phyloP scores from a whole-genome alignment of 1,284 basidiomycete genomes.

The Somion occarium region DNA sequence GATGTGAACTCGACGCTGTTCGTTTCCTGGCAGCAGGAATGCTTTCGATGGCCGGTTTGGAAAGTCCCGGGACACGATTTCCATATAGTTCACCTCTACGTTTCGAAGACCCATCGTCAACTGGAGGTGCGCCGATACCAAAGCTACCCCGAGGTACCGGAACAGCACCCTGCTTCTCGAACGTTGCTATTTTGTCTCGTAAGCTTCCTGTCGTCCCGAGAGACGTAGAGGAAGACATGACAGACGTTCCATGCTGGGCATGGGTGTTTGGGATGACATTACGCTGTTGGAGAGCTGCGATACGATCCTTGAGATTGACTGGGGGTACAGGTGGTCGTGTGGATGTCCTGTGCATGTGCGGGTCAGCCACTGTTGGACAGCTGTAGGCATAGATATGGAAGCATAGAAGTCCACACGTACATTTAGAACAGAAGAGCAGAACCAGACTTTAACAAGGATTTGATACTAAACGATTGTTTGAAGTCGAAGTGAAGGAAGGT shows the following conservation, averaged over 20 bases:
- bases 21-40: constrained; percentile 8
- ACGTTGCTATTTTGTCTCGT: constrained; percentile 70
- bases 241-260: constrained; percentile 16
- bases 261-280: constrained; percentile 29
- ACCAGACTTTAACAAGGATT: neutral
- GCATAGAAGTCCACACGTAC: neutral
- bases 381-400: neutral
- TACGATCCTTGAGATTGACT: constrained; percentile 68
- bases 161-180: constrained; percentile 70
- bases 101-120: constrained; percentile 36
- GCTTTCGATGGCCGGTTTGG: constrained; percentile 19
- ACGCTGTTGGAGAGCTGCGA: constrained; percentile 67
- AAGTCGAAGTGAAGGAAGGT: neutral
- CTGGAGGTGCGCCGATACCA: constrained; percentile 61
- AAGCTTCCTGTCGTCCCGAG: constrained; percentile 35
- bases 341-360: constrained; percentile 5
- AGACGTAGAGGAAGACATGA: constrained; percentile 28
- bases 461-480: neutral
- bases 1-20: constrained; percentile 8
- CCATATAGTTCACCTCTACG: constrained; percentile 65
- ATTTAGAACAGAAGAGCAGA: no score
- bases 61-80: constrained; percentile 54
- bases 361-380: neutral
- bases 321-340: constrained; percentile 38
- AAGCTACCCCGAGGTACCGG: constrained; percentile 73